phyloP scores from a whole-genome alignment of 371 early-diverging fungal species.

The Mucor lusitanicus region DNA sequence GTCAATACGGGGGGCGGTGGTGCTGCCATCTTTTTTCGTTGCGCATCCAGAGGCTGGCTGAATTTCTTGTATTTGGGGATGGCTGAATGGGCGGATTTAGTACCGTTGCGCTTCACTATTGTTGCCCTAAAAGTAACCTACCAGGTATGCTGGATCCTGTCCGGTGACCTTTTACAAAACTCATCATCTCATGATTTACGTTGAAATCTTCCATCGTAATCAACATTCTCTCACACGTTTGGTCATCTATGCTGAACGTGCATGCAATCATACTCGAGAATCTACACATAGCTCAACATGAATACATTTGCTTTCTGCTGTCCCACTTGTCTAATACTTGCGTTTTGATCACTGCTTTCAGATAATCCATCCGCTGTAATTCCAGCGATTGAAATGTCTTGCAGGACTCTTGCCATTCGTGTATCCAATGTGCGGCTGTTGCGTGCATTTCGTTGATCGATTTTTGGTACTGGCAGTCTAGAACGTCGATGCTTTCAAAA shows the following conservation, averaged over 20 bases:
- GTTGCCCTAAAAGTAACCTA: not conserved
- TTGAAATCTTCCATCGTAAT: slow-evolving; percentile 9
- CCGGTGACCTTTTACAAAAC: slow-evolving; percentile 3
- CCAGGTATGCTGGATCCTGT: slow-evolving; percentile 13
- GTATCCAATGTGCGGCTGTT: slow-evolving; percentile 2
- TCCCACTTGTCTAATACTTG: not conserved
- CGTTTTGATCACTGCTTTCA: slow-evolving; percentile 12
- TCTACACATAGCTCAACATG: not conserved
- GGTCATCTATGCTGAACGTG: not conserved
- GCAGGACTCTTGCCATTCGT: slow-evolving; percentile 13
- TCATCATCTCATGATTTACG: not conserved
- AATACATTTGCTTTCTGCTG: not conserved
- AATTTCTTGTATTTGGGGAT: slow-evolving; percentile 9
- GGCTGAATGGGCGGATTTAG: not conserved
- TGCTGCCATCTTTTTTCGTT: not conserved
- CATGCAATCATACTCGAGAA: slow-evolving; percentile 8
- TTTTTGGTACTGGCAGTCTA: slow-evolving; percentile 9
- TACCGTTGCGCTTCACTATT: no score
- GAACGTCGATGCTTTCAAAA: not conserved
- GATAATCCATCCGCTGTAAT: slow-evolving; percentile 1
- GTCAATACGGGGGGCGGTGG: not conserved
- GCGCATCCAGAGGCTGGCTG: not conserved
- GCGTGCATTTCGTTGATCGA: slow-evolving; percentile 1
- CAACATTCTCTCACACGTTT: slow-evolving; percentile 8
- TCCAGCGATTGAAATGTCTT: slow-evolving; percentile 11